Conservation (phyloP, 331 rosid species). For the Malus hybrid region DNA sequence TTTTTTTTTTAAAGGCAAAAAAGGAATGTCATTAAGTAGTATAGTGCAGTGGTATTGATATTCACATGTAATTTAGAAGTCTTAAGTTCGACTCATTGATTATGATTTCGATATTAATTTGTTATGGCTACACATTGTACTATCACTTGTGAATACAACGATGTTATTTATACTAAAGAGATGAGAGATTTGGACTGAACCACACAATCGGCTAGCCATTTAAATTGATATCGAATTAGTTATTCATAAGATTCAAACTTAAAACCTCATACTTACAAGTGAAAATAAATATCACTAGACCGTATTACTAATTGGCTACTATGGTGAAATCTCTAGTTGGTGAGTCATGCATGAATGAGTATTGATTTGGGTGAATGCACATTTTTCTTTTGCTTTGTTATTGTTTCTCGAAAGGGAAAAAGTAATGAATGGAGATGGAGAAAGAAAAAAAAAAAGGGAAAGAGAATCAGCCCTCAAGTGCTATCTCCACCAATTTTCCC, state of each 20-base stretch:
- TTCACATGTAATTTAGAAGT: not conserved
- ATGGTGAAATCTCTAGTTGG: not conserved
- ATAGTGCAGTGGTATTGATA: too few relatives aligned
- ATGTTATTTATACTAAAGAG: too few relatives aligned
- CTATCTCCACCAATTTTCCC: not conserved
- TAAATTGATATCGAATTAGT: not conserved
- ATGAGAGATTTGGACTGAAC: not conserved
- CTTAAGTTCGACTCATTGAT: too few relatives aligned
- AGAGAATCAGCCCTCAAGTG: not conserved
- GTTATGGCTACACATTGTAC: not conserved
- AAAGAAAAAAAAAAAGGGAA: too few relatives aligned
- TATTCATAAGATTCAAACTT: not conserved
- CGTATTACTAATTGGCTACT: too few relatives aligned
- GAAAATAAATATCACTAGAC: rapidly evolving
- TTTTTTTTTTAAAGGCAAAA: too few relatives aligned
- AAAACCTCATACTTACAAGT: too few relatives aligned
- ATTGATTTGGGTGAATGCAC: not conserved
- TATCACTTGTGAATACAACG: not conserved
- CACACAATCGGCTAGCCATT: not conserved
- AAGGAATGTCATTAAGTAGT: too few relatives aligned
- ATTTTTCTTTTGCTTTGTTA: not conserved
- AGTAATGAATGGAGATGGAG: not conserved
- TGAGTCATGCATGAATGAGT: not conserved
- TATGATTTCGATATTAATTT: too few relatives aligned
- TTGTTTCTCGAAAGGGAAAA: not conserved